Conservation (phyloP, 2,329 filamentous ascomycete species). For the Elsinoe ampelina region DNA sequence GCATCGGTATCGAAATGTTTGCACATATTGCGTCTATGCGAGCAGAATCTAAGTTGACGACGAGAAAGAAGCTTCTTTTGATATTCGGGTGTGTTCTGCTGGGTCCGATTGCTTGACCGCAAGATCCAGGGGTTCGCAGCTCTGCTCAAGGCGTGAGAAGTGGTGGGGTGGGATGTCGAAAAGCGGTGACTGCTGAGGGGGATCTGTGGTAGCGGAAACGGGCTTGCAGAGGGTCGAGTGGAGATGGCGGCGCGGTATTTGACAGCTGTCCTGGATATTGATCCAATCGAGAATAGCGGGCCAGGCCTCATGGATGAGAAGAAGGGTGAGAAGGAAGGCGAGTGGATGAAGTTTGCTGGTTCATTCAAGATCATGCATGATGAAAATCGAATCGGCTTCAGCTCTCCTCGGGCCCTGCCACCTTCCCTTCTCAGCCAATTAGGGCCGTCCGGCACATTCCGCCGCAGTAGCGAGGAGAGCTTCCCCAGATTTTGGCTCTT, state of each 20-base stretch:
- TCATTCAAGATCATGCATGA: background rate
- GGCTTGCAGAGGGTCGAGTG: constrained; percentile 5
- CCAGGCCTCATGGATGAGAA: constrained; percentile 4
- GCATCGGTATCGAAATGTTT: constrained; percentile 48
- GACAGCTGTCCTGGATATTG: constrained; percentile 4
- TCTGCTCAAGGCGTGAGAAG: background rate
- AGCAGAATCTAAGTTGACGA: constrained; percentile 50
- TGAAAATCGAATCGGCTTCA: constrained; percentile 9
- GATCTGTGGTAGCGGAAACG: constrained; percentile 8
- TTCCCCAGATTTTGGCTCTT: constrained; percentile 6
- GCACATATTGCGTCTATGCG: constrained; percentile 68
- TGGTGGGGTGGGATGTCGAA: constrained; percentile 11
- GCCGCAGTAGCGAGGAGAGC: background rate
- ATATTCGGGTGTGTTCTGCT: background rate
- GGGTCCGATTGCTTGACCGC: background rate
- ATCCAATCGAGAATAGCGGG: constrained; percentile 8
- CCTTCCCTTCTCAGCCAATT: background rate
- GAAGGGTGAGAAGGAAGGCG: background rate
- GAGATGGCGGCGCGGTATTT: background rate
- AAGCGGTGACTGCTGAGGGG: constrained; percentile 10
- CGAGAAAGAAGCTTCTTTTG: constrained; percentile 4
- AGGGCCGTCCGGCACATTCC: background rate
- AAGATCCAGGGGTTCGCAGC: background rate
- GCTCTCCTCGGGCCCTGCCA: constrained; percentile 5
- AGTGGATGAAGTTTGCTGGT: background rate